A percentile compares a stretch with the other conserved stretches of the same genome.
Evolutionary conservation across 2,329 filamentous ascomycete species (phyloP).

Genomic region (Scedosporium dehoogii): DNA sequence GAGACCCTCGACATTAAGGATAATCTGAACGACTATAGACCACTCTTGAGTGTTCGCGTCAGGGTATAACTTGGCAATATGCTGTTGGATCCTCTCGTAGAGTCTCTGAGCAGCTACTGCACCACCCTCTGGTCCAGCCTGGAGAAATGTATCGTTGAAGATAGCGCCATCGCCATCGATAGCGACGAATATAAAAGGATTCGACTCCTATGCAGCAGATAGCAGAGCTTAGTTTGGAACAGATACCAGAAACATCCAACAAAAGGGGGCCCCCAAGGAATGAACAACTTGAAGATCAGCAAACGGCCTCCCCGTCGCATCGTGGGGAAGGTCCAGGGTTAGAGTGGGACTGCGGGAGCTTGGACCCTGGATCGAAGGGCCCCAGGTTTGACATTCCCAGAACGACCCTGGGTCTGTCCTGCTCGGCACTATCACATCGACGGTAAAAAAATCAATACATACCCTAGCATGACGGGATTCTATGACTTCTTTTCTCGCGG

Average conservation of each 20-base stretch:
- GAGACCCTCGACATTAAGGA: constrained; percentile 22
- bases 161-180: constrained; percentile 26
- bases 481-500: constrained; percentile 4
- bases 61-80: constrained; percentile 15
- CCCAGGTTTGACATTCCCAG: not conserved
- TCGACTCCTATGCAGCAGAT: constrained; percentile 17
- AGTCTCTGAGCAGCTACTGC: constrained; percentile 20
- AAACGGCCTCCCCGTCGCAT: too few relatives aligned
- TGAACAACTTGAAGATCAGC: too few relatives aligned
- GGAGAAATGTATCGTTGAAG: constrained; percentile 22
- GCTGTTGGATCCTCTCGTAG: constrained; percentile 14
- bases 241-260: not conserved
- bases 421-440: too few relatives aligned
- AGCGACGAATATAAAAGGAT: constrained; percentile 22
- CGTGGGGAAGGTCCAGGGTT: too few relatives aligned
- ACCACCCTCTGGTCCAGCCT: constrained; percentile 21
- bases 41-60: constrained; percentile 19
- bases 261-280: too few relatives aligned
- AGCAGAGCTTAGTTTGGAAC: not conserved
- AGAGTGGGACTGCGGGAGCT: too few relatives aligned
- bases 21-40: constrained; percentile 22
- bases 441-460: not conserved
- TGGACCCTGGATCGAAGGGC: too few relatives aligned
- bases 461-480: constrained; percentile 11
- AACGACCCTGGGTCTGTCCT: too few relatives aligned